Evolutionary conservation across 805 yeast species (phyloP), one percentile per base, ranked within the genome.

Genomic region (Komagataella ulmi): DNA sequence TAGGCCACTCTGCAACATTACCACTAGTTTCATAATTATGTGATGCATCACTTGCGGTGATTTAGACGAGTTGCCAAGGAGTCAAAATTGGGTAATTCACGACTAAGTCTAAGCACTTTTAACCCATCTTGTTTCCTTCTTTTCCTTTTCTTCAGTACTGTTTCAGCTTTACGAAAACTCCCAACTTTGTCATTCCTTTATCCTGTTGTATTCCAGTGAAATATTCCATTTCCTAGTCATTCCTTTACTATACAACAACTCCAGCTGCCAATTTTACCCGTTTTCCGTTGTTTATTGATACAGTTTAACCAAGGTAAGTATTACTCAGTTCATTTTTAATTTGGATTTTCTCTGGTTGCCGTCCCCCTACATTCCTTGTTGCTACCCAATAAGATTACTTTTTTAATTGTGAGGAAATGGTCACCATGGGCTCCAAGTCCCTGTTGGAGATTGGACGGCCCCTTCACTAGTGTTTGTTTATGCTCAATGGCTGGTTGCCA

Each of bases 321-420:
- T 65, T 70, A 17, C 87, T 86, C 10, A 65, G 75, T 49, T 72
- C 71, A 58, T 43, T 12, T 55, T 73, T n/a, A 81, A 76, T 54
- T 57, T 54, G 49, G 61, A 58, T 0, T 30, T 30, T 14, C 14
- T 10, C 14, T 14, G 14, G 14, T 10, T 30, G 40, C 14, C 14
- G 1, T 30, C 14, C 40, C 40, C 40, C 40, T 30, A 30, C n/a
- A 30, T 30, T 6, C 40, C n/a, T 5, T 10, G 40, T 30, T 30
- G 40, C 40, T n/a, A 10, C 14, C 14, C 40, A 30, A 14, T 30
- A 30, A 10, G n/a, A 30, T 10, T 14, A 8, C 40, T 4, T 10
- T 8, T 8, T 14, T 14, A 30, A 30, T 30, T 6, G 3, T 30
- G 40, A 30, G 12, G 36, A 24, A 24, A 10, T 8, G 14, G n/a